Evolutionary conservation across 768 basidiomycete genomes (phyloP).

Genomic region (Asterophora parasitica): DNA sequence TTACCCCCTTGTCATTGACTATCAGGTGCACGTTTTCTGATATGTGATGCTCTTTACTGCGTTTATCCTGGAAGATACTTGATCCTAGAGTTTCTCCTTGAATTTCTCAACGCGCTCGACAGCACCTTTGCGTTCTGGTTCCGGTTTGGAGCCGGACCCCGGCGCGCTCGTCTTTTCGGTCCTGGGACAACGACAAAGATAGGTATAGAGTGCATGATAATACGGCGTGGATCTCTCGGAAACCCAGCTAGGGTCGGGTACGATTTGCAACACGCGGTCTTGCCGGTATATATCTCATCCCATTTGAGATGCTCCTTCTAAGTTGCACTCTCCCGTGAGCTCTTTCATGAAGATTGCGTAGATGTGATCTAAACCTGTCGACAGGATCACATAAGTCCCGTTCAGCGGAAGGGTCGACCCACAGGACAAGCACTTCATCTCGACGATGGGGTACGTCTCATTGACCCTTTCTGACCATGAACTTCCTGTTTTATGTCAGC

Average conservation of each 20-base stretch:
- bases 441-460: background rate
- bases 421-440: background rate
- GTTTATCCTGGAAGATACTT: background rate
- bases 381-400: too few species aligned
- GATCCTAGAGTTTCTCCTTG: background rate
- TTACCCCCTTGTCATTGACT: background rate
- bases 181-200: background rate
- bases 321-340: too few species aligned
- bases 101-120: too few species aligned
- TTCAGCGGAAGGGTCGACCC: too few species aligned
- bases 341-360: too few species aligned
- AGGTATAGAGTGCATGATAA: too few species aligned
- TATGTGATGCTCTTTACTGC: background rate
- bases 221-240: background rate
- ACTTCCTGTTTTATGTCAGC: conserved; percentile 1
- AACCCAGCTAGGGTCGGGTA: too few species aligned
- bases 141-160: too few species aligned
- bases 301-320: too few species aligned
- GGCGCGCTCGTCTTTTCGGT: background rate
- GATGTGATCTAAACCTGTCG: too few species aligned
- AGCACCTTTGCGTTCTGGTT: too few species aligned
- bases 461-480: background rate
- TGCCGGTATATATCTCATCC: too few species aligned
- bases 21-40: background rate
- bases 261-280: background rate